Evolutionary conservation across 192 early-diverging fungal species (phyloP).

Genomic region (Phycomyces blakesleeanus): DNA sequence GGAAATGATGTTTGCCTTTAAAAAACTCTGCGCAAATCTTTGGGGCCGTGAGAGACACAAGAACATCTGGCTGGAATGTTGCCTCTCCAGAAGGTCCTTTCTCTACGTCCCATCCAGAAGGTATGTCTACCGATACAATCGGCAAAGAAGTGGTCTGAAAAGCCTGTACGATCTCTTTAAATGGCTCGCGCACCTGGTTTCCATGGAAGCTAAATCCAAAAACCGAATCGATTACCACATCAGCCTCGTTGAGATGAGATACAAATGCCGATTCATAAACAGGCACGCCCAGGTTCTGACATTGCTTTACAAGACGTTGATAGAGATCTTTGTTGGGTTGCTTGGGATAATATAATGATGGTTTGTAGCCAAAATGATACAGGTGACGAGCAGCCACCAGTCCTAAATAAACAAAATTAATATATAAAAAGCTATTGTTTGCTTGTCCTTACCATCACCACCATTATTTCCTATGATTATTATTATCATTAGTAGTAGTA

Average conservation of each 20-base stretch:
- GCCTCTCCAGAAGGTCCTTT: slow-evolving; percentile 48
- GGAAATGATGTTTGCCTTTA: slow-evolving; percentile 68
- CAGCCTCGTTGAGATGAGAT: slow-evolving; percentile 15
- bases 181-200: slow-evolving; percentile 72
- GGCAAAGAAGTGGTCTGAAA: slow-evolving; percentile 31
- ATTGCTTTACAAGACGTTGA: slow-evolving; percentile 69
- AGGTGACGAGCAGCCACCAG: slow-evolving; percentile 93
- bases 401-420: slow-evolving; percentile 33
- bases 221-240: slow-evolving; percentile 81
- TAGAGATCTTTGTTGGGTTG: slow-evolving; percentile 70
- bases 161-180: slow-evolving; percentile 58
- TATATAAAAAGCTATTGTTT: slow-evolving; percentile 5
- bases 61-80: slow-evolving; percentile 71
- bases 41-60: slow-evolving; percentile 91
- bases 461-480: slow-evolving; percentile 98
- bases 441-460: slow-evolving; percentile 69
- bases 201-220: slow-evolving; percentile 93
- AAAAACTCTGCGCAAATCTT: slow-evolving; percentile 74
- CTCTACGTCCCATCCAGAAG: slow-evolving; percentile 94
- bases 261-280: slow-evolving; percentile 38
- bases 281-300: slow-evolving; percentile 60
- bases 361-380: slow-evolving; percentile 82
- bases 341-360: slow-evolving; percentile 80
- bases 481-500: too few species aligned
- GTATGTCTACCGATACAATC: slow-evolving; percentile 84